Conservation (phyloP, 192 early-diverging fungal species). For the Pilaira anomala region DNA sequence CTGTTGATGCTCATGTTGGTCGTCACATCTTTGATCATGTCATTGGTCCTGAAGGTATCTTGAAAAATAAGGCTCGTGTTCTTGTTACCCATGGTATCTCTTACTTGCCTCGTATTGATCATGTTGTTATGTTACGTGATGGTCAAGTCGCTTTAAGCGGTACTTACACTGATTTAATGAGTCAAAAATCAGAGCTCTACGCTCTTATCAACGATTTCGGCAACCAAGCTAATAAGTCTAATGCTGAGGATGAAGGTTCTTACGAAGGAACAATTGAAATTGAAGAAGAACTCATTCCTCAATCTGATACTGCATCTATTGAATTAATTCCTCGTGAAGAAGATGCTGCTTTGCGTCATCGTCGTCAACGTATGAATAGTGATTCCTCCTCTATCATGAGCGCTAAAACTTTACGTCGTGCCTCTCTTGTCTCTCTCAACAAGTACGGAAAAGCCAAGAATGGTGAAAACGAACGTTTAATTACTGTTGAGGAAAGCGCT, state of each 20-base stretch:
- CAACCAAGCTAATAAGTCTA: conserved; percentile 32
- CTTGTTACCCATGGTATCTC: conserved; percentile 83
- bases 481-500: conserved; percentile 76
- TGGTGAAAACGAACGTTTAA: conserved; percentile 49
- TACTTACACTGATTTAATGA: conserved; percentile 63
- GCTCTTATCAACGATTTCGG: conserved; percentile 75
- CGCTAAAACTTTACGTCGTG: conserved; percentile 49
- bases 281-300: conserved; percentile 6
- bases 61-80: conserved; percentile 73
- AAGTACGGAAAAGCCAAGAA: conserved; percentile 8
- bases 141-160: conserved; percentile 72
- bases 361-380: conserved; percentile 7
- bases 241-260: conserved; percentile 23
- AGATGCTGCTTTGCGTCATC: conserved; percentile 19
- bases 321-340: conserved; percentile 32
- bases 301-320: conserved; percentile 1
- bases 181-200: conserved; percentile 54
- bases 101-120: conserved; percentile 64
- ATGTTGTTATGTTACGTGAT: conserved; percentile 69
- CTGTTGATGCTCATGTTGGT: conserved; percentile 65
- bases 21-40: conserved; percentile 84
- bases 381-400: conserved; percentile 27
- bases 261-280: conserved; percentile 18
- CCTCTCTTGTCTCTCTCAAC: conserved; percentile 49
- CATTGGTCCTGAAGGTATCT: conserved; percentile 81